phyloP scores from a whole-genome alignment of 441 rosid species.

The Pelargonium hybrid region DNA sequence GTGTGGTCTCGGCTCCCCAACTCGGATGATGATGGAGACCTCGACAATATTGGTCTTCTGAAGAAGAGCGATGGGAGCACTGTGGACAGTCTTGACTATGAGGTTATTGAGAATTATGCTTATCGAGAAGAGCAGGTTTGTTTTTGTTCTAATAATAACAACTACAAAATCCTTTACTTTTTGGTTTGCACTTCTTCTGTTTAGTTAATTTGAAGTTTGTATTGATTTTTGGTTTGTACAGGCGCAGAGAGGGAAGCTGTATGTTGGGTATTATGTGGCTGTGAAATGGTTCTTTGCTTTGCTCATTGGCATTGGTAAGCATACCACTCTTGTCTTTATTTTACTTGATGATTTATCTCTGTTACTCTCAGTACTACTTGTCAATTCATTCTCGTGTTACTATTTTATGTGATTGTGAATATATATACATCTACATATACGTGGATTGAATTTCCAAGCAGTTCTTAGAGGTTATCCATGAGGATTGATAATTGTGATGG shows the following conservation, averaged over 20 bases:
- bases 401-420: too few relatives aligned
- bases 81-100: conserved; percentile 86
- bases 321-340: not conserved
- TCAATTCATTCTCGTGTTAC: too few relatives aligned
- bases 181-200: too few relatives aligned
- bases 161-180: not conserved
- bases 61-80: conserved; percentile 29
- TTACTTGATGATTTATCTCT: too few relatives aligned
- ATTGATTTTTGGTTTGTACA: conserved; percentile 17
- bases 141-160: not conserved
- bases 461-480: too few relatives aligned
- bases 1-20: conserved; percentile 80
- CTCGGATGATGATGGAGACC: conserved; percentile 45
- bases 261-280: conserved; percentile 53
- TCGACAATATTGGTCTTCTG: conserved; percentile 42
- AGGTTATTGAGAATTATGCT: conserved; percentile 82
- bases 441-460: too few relatives aligned
- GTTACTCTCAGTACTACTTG: too few relatives aligned
- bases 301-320: conserved; percentile 86
- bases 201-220: not conserved
- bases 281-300: conserved; percentile 96
- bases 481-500: too few relatives aligned
- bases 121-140: conserved; percentile 84
- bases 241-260: conserved; percentile 87
- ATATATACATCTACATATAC: too few relatives aligned